phyloP scores from a whole-genome alignment of 805 yeast genomes.

The Myxozyma mucilagina region DNA sequence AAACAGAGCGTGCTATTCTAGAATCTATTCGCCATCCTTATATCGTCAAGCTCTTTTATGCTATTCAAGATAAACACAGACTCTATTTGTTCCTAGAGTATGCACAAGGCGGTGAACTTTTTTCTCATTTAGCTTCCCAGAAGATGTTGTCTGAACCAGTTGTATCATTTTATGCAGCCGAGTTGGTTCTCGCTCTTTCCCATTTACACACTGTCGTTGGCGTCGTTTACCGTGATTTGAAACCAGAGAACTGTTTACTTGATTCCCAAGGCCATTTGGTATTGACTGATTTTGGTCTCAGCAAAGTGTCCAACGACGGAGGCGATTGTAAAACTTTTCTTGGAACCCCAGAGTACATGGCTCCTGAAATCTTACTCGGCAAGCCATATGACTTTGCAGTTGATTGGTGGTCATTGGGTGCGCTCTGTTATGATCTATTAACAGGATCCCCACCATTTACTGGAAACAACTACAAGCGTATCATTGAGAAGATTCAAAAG shows the following conservation, averaged over 20 bases:
- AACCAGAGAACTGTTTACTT: slow-evolving; percentile 85
- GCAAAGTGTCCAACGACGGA: slow-evolving; percentile 47
- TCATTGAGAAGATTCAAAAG: slow-evolving; percentile 70
- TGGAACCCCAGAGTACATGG: slow-evolving; percentile 85
- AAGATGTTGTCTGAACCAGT: slow-evolving; percentile 53
- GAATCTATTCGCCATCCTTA: slow-evolving; percentile 74
- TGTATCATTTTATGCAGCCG: slow-evolving; percentile 77
- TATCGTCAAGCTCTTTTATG: slow-evolving; percentile 77
- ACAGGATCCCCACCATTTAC: slow-evolving; percentile 89
- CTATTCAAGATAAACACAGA: slow-evolving; percentile 77
- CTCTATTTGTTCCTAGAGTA: slow-evolving; percentile 76
- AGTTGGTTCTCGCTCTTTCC: slow-evolving; percentile 70
- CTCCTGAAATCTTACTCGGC: slow-evolving; percentile 84
- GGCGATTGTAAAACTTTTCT: slow-evolving; percentile 57
- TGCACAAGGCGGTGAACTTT: slow-evolving; percentile 87
- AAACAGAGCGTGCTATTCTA: slow-evolving; percentile 74
- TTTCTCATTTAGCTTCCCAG: slow-evolving; percentile 56
- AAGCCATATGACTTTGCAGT: slow-evolving; percentile 74
- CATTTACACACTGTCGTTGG: slow-evolving; percentile 74
- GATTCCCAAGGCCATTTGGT: slow-evolving; percentile 78
- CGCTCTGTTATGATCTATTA: slow-evolving; percentile 74
- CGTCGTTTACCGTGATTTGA: slow-evolving; percentile 81
- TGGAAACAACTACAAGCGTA: slow-evolving; percentile 73
- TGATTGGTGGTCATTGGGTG: slow-evolving; percentile 92
- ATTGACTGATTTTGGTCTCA: slow-evolving; percentile 81